Evolutionary conservation across 2,329 filamentous ascomycete genomes (phyloP).

Genomic region (Penicillium sp.): DNA sequence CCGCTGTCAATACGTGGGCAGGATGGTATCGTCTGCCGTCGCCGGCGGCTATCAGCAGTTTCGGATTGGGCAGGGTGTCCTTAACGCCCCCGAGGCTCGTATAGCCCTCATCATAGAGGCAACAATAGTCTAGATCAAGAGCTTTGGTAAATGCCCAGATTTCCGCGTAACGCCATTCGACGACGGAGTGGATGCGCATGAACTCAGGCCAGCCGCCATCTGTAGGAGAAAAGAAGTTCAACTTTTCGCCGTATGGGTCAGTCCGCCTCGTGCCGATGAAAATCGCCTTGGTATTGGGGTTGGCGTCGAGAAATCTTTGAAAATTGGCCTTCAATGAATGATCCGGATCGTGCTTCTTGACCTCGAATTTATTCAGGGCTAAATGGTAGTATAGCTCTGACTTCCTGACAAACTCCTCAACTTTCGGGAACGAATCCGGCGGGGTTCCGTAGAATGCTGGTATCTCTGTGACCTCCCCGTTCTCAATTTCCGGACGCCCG

Average conservation of each 20-base stretch:
- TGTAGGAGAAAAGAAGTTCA: conserved; percentile 85
- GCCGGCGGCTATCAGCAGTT: conserved; percentile 54
- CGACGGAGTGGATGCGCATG: conserved; percentile 91
- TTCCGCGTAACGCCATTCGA: conserved; percentile 96
- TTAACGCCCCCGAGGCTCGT: conserved; percentile 89
- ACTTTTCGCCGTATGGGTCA: conserved; percentile 81
- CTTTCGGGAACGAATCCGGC: conserved; percentile 79
- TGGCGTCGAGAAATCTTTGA: conserved; percentile 67
- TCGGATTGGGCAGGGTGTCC: conserved; percentile 89
- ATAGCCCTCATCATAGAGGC: conserved; percentile 85
- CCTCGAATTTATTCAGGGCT: conserved; percentile 72
- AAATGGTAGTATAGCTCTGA: conserved; percentile 75
- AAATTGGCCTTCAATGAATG: conserved; percentile 73
- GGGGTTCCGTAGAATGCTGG: conserved; percentile 91
- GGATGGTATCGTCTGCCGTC: conserved; percentile 62
- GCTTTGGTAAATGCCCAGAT: conserved; percentile 84
- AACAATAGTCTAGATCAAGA: conserved; percentile 81
- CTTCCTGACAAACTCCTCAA: conserved; percentile 78
- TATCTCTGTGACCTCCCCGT: conserved; percentile 49
- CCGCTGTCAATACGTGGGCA: conserved; percentile 75
- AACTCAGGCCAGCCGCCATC: conserved; percentile 90
- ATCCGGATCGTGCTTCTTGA: conserved; percentile 23
- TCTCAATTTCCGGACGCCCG: conserved; percentile 48
- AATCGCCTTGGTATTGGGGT: conserved; percentile 70
- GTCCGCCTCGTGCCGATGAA: conserved; percentile 88